A percentile compares a stretch with the other conserved stretches of the same genome.
These are phyloP conservation scores for Solidago caesia DNA, from an alignment of 129 eudicot species.

Conservation along the genomic window DNA sequence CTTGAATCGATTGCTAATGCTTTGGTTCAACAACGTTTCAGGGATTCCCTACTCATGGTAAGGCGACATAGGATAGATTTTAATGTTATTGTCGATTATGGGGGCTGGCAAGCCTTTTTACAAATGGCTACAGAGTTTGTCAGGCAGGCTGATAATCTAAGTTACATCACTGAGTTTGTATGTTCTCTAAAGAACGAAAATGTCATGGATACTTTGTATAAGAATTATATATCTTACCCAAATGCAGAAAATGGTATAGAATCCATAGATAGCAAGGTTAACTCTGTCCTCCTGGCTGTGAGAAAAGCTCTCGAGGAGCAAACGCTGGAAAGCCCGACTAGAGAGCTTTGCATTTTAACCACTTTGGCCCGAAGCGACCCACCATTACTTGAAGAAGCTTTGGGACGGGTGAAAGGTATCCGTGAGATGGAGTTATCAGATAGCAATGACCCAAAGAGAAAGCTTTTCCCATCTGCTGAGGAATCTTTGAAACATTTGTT, in stretches of 20 bases:
- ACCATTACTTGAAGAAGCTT: conserved; percentile 89
- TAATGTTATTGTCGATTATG: conserved; percentile 75
- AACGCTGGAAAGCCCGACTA: conserved; percentile 57
- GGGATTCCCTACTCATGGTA: conserved; percentile 80
- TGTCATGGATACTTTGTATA: conserved; percentile 70
- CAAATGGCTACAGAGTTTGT: conserved; percentile 73
- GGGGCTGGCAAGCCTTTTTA: conserved; percentile 76
- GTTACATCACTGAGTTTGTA: conserved; percentile 75
- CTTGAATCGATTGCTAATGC: conserved; percentile 72
- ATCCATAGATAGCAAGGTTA: conserved; percentile 43
- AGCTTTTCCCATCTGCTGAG: conserved; percentile 73
- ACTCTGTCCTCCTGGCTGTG: conserved; percentile 60
- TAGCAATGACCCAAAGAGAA: conserved; percentile 41
- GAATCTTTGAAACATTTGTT: conserved; percentile 88
- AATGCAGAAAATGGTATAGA: conserved; percentile 36
- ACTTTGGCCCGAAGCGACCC: conserved; percentile 94
- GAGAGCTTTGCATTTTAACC: conserved; percentile 97
- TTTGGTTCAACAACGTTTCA: conserved; percentile 62
- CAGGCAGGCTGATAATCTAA: conserved; percentile 74
- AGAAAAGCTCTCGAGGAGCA: conserved; percentile 86
- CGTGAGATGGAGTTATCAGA: conserved; percentile 78
- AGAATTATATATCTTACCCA: conserved; percentile 45
- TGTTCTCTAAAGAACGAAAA: conserved; percentile 84
- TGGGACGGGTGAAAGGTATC: conserved; percentile 65
- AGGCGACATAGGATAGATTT: conserved; percentile 93